A percentile compares a stretch with the other conserved stretches of the same genome.
These are phyloP conservation scores for Plasmodium falciparum DNA, from an alignment of 169 alveolate species.

Conservation along the genomic window DNA sequence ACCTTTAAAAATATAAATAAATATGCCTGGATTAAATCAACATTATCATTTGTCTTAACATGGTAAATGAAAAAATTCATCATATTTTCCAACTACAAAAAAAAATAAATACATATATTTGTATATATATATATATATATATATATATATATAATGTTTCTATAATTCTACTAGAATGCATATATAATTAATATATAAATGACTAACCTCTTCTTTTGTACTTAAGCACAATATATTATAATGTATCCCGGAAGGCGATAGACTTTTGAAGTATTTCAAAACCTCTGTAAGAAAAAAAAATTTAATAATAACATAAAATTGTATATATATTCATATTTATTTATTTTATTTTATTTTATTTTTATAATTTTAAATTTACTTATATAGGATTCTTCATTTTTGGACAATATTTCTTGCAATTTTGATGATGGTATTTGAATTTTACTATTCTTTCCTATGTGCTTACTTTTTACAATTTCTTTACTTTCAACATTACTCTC, in stretches of 20 bases:
- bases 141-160: background rate
- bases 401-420: slow-evolving; percentile 51
- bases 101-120: background rate
- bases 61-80: slow-evolving; percentile 74
- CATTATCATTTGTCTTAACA: slow-evolving; percentile 71
- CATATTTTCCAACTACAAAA: slow-evolving; percentile 68
- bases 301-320: background rate
- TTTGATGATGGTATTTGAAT: slow-evolving; percentile 27
- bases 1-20: slow-evolving; percentile 62
- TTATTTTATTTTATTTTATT: background rate
- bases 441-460: slow-evolving; percentile 4
- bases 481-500: background rate
- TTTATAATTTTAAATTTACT: slow-evolving; percentile 28
- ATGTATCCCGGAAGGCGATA: slow-evolving; percentile 74
- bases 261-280: slow-evolving; percentile 45
- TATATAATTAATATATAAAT: background rate
- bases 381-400: slow-evolving; percentile 42
- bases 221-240: slow-evolving; percentile 56
- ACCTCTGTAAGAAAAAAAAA: slow-evolving; percentile 15
- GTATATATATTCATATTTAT: background rate
- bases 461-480: slow-evolving; percentile 11
- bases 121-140: background rate
- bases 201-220: slow-evolving; percentile 53
- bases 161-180: too few species aligned
- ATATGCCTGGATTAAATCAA: slow-evolving; percentile 70